Percentiles rank a stretch among this genome's conserved stretches.
These are phyloP conservation scores for Colletotrichum somersetense DNA, from an alignment of 2,329 filamentous ascomycete genomes.

Conservation along the genomic window DNA sequence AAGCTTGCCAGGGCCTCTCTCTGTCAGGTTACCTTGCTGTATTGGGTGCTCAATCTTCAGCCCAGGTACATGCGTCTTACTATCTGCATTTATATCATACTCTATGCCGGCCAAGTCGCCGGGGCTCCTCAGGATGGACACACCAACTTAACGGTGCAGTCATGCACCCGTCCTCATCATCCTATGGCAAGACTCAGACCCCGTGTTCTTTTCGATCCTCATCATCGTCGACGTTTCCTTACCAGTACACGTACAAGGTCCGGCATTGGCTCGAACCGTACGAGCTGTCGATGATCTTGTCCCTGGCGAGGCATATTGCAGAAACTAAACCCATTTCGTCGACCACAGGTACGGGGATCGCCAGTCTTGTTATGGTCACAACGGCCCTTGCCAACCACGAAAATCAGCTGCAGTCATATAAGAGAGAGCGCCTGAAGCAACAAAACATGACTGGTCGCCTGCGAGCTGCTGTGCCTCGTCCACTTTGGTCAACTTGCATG, in stretches of 20 bases:
- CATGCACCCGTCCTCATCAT: constrained; percentile 37
- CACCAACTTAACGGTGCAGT: constrained; percentile 30
- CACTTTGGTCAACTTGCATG: constrained; percentile 39
- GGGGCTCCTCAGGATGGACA: constrained; percentile 30
- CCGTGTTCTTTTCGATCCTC: constrained; percentile 1
- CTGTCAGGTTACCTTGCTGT: constrained; percentile 18
- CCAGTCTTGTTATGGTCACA: constrained; percentile 20
- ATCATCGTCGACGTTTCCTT: constrained; percentile 3
- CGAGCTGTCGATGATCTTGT: constrained; percentile 33
- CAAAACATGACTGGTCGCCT: constrained; percentile 14
- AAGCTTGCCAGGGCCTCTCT: constrained; percentile 14
- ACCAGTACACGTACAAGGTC: constrained; percentile 22
- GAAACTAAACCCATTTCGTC: constrained; percentile 24
- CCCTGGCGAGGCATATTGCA: constrained; percentile 30
- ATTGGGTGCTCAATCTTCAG: constrained; percentile 38
- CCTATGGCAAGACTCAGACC: constrained; percentile 24
- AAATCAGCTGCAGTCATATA: constrained; percentile 36
- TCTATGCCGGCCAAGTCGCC: constrained; percentile 28
- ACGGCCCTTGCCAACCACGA: constrained; percentile 31
- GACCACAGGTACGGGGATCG: constrained; percentile 35
- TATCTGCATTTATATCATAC: constrained; percentile 33
- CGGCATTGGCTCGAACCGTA: constrained; percentile 32
- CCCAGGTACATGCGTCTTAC: constrained; percentile 35
- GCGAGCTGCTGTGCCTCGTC: constrained; percentile 34
- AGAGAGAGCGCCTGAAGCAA: constrained; percentile 12